phyloP scores from a whole-genome alignment of 1,284 basidiomycete species.

The Thecaphora thlaspeos region DNA sequence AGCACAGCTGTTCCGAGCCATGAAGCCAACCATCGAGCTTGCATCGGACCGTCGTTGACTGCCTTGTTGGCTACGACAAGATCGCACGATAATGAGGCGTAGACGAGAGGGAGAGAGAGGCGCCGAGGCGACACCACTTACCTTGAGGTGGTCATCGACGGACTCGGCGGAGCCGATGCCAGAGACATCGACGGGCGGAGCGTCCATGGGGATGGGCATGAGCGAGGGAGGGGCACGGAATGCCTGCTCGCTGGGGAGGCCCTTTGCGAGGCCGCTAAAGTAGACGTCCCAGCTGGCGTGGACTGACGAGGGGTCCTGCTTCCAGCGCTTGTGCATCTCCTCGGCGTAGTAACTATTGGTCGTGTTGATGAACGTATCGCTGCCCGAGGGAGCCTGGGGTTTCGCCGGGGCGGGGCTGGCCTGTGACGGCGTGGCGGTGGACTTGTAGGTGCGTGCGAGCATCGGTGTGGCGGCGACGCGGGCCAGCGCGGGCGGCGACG shows the following conservation, averaged over 20 bases:
- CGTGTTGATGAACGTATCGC: slow-evolving; percentile 61
- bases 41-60: no score
- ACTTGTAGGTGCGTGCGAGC: slow-evolving; percentile 21
- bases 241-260: slow-evolving; percentile 76
- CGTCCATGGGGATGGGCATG: slow-evolving; percentile 69
- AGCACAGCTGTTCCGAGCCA: no score
- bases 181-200: slow-evolving; percentile 72
- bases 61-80: no score
- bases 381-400: slow-evolving; percentile 40
- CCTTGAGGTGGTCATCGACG: slow-evolving; percentile 92
- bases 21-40: no score
- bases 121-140: no score
- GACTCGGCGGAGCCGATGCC: slow-evolving; percentile 66
- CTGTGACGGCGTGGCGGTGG: slow-evolving; percentile 23
- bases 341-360: slow-evolving; percentile 93
- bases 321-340: slow-evolving; percentile 64
- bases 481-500: slow-evolving; percentile 17
- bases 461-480: slow-evolving; percentile 18
- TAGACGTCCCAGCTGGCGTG: slow-evolving; percentile 94
- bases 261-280: slow-evolving; percentile 89
- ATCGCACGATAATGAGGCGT: no score
- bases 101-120: no score
- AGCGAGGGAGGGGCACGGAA: slow-evolving; percentile 77
- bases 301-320: slow-evolving; percentile 75
- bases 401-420: slow-evolving; percentile 37